These are phyloP conservation scores for Babesia ovata DNA, from an alignment of 169 alveolate genomes.

Conservation along the genomic window DNA sequence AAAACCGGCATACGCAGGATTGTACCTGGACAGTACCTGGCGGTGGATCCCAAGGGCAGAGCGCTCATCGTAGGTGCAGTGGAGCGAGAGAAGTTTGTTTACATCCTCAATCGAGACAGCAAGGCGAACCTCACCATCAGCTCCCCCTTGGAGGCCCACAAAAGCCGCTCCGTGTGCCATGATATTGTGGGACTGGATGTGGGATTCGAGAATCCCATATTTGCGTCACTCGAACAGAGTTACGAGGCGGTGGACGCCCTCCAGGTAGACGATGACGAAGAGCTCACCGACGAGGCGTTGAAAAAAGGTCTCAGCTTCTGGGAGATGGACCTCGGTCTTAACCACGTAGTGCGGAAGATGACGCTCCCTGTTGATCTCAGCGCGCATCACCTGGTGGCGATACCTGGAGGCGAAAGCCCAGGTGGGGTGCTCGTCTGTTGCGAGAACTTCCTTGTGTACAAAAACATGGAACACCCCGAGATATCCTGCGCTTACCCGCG, in stretches of 20 bases:
- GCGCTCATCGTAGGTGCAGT: constrained; percentile 98
- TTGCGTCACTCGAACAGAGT: constrained; percentile 95
- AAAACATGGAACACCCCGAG: constrained; percentile 91
- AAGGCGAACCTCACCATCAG: constrained; percentile 91
- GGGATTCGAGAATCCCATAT: constrained; percentile 95
- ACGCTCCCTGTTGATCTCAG: constrained; percentile 80
- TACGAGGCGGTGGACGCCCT: constrained; percentile 87
- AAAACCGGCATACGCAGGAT: constrained; percentile 92
- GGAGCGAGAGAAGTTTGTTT: constrained; percentile 98
- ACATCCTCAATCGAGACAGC: constrained; percentile 93
- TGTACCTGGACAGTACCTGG: constrained; percentile 98
- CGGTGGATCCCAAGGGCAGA: constrained; percentile 99
- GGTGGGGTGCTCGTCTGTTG: constrained; percentile 97
- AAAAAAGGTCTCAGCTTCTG: constrained; percentile 90
- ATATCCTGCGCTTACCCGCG: constrained; percentile 92
- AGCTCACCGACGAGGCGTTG: constrained; percentile 77
- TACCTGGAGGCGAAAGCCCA: constrained; percentile 97
- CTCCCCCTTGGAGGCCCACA: constrained; percentile 97
- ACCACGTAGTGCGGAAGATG: constrained; percentile 94
- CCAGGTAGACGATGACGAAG: constrained; percentile 69
- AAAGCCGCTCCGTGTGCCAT: constrained; percentile 90
- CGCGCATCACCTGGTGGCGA: constrained; percentile 91
- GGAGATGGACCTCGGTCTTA: constrained; percentile 99
- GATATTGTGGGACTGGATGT: constrained; percentile 94
- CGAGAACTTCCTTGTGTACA: constrained; percentile 91